Evolutionary conservation across 2,329 filamentous ascomycete species (phyloP), one percentile per base, ranked within the genome.

Genomic region (Pseudogymnoascus verrucosus): DNA sequence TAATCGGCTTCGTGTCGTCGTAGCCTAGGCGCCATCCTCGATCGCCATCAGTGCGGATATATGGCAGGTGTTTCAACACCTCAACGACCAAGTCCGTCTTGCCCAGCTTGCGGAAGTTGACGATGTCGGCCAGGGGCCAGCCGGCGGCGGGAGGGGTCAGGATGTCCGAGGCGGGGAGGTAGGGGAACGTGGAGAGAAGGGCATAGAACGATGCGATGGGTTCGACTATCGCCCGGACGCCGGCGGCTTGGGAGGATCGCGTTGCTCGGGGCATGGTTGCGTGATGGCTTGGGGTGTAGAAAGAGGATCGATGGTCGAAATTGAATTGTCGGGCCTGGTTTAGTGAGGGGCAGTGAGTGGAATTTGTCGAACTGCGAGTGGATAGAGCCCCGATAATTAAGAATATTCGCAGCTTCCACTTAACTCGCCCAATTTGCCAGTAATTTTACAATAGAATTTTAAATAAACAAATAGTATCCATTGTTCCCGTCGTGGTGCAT

Each of bases 1-100:
- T 65, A 51, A 66, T 63, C 36, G 60, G 63, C 40, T 62, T 61
- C 14, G 63, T 66, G 23, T 65, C 65, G 16, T 65, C 26, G 26
- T 61, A 66, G 16, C 26, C 59, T 7, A 61, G 7, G 19, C 59
- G 31, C 57, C 63, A 65, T 16, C 26, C 39, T 26, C 65, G 64
- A 21, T 61, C 59, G 21, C 57, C n/a, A 37, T 64, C 63, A 23
- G 57, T 47, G 11, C 59, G 59, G 37, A 66, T 65, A 37, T 63
- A 66, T 5, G 63, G 63, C 6, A 66, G 31, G 57, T 51, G 65
- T 47, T 28, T 63, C 21, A 65, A 61, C 39, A 66, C 21, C 61
- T 66, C 63, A 10, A 66, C 34, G 8, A 63, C 65, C 4, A 34
- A 40, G 19, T 64, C 54, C 7, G 63, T 61, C 60, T 66, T 66